Conservation (phyloP, 176 grass and related monocot species). For the Chrysopogon serrulatus region DNA sequence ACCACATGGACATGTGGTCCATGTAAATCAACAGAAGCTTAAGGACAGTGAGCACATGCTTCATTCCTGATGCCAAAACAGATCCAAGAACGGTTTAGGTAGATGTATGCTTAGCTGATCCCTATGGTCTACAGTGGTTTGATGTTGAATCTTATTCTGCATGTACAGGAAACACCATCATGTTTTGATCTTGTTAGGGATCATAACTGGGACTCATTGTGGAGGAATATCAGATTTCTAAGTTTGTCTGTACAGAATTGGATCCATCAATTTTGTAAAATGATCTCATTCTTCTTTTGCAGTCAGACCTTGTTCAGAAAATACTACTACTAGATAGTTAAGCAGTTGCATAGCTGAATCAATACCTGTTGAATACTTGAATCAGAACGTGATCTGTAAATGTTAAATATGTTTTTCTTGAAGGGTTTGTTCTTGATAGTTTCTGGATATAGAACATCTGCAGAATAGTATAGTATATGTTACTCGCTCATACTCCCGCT, state of each 20-base stretch:
- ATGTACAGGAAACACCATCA: not conserved
- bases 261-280: not conserved
- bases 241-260: not conserved
- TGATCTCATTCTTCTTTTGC: not conserved
- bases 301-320: constrained; percentile 45
- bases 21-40: not conserved
- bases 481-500: not conserved
- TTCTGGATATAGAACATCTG: not conserved
- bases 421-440: constrained; percentile 2
- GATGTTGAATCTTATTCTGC: not conserved
- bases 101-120: not conserved
- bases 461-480: not conserved
- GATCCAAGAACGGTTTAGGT: not conserved
- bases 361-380: constrained; percentile 3
- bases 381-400: not conserved
- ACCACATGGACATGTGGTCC: not conserved
- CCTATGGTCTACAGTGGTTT: not conserved
- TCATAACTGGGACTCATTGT: not conserved
- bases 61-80: not conserved
- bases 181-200: not conserved
- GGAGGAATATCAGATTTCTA: not conserved
- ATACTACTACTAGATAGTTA: constrained; percentile 43
- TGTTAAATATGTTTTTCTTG: not conserved
- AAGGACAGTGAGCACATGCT: not conserved
- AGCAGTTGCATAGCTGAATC: not conserved